Base-by-base conservation (phyloP, 352 stramenopile genomes). In the Globisporangium barbulae region DNA sequence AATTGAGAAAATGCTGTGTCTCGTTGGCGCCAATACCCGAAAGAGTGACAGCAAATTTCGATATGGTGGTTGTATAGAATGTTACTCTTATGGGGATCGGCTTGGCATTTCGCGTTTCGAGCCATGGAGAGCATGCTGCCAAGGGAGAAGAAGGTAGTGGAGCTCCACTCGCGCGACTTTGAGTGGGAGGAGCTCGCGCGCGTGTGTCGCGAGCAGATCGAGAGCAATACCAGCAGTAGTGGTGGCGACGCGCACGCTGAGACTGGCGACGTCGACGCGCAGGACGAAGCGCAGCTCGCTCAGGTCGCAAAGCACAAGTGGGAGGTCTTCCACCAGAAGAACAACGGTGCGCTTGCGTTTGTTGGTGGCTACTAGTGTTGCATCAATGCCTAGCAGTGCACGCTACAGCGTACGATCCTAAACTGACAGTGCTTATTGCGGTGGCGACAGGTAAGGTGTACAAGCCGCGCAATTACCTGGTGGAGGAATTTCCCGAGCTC, bases 401-500 rank as follows among this genome's bases (percentile, higher is more conserved):
- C 50, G 8, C 19, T n/a, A 5, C 10, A 19, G 8, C 35, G 35
- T 15, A 17, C 3, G 35, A 3, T 17, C 19, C 7, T 58, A 2
- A 7, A 22, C 42, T 48, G 6, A 22, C 9, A 48, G 5, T 22
- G 42, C 8, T n/a, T 22, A 22, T 21, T 17, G 39, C 28, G 17
- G 33, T n/a, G 17, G 25, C 10, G 22, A 10, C 41, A 92, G 84
- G 82, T 22, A 89, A 90, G 59, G 85, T 78, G 8, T 94, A 94
- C 74, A 93, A 91, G 67, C 79, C 85, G 22, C 85, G 85, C 49
- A 91, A 91, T 59, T 94, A 94, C 67, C 71, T 94, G 15, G 69
- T 85, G 42, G 88, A 85, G 65, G 85, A 91, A 67, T 94, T 94
- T 42, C 85, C 85, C 0, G 85, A 91, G 67, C 76, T 94, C n/a